phyloP scores from a whole-genome alignment of 805 yeast species.

The Ogataea pini region DNA sequence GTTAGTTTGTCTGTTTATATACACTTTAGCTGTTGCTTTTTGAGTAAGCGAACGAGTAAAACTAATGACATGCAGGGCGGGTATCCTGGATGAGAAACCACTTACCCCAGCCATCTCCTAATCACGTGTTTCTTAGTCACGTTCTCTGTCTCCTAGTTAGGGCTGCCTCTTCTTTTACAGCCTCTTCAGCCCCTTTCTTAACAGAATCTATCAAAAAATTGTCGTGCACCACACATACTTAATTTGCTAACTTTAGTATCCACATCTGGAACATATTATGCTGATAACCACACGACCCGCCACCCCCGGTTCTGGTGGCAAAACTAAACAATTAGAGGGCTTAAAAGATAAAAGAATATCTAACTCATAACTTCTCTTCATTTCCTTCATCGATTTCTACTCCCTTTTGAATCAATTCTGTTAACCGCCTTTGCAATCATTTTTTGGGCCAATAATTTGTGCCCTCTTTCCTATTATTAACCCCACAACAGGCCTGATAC shows the following conservation, averaged over 20 bases:
- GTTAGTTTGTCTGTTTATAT: not conserved
- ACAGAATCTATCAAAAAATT: not conserved
- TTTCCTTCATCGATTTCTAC: not conserved
- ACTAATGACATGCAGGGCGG: too few species aligned
- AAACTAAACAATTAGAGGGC: not conserved
- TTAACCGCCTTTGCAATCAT: not conserved
- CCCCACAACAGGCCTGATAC: slow-evolving; percentile 2
- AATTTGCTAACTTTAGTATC: not conserved
- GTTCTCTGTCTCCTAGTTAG: too few species aligned
- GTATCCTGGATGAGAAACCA: too few species aligned
- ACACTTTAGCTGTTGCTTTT: not conserved
- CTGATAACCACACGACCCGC: slow-evolving; percentile 6
- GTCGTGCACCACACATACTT: not conserved
- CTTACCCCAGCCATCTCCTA: too few species aligned
- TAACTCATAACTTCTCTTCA: not conserved
- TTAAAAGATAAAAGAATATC: not conserved
- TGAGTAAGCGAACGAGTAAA: too few species aligned
- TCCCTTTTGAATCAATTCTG: not conserved
- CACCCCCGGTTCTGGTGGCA: slow-evolving; percentile 8
- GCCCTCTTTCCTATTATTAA: not conserved
- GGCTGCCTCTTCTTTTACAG: too few species aligned
- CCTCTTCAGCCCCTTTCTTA: too few species aligned
- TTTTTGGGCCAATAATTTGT: not conserved
- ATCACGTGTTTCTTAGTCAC: too few species aligned
- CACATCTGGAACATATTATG: slow-evolving; percentile 1